A percentile compares a stretch with the other conserved stretches of the same genome.
These are phyloP conservation scores for Cucumis hystrix DNA, from an alignment of 306 rosid genomes.

Conservation along the genomic window DNA sequence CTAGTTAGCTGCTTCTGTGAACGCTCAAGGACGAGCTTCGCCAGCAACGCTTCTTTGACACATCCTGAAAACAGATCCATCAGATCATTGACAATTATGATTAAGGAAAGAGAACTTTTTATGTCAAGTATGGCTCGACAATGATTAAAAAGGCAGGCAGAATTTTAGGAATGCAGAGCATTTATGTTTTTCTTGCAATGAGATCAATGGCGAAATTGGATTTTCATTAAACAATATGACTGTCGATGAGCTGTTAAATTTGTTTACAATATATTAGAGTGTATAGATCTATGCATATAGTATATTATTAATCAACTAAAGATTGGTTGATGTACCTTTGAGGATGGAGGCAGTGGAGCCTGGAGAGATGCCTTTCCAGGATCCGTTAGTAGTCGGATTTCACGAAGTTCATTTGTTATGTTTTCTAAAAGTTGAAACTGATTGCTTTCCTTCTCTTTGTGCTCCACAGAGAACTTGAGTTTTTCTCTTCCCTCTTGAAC, in stretches of 20 bases:
- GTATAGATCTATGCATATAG: neutral
- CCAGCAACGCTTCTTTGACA: conserved; percentile 28
- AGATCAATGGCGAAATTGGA: neutral
- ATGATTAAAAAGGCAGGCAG: neutral
- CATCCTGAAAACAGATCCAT: conserved; percentile 18
- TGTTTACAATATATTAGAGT: neutral
- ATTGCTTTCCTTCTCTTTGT: conserved; percentile 22
- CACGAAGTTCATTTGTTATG: conserved; percentile 26
- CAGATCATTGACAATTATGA: neutral
- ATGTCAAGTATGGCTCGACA: neutral
- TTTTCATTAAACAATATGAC: neutral
- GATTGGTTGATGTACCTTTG: conserved; percentile 20
- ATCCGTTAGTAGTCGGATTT: conserved; percentile 22
- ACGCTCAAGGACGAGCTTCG: conserved; percentile 26
- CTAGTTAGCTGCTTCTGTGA: conserved; percentile 17
- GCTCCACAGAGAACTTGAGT: conserved; percentile 23
- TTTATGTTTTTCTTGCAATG: neutral
- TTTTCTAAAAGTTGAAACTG: conserved; percentile 27
- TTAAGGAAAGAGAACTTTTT: neutral
- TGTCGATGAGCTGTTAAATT: neutral
- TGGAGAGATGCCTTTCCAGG: conserved; percentile 21
- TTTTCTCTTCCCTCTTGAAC: conserved; percentile 38
- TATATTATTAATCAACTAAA: neutral
- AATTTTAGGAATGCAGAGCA: neutral
- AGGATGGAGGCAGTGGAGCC: conserved; percentile 27